Conservation (phyloP, 2,329 filamentous ascomycete species). For the Microascus cirrosus region DNA sequence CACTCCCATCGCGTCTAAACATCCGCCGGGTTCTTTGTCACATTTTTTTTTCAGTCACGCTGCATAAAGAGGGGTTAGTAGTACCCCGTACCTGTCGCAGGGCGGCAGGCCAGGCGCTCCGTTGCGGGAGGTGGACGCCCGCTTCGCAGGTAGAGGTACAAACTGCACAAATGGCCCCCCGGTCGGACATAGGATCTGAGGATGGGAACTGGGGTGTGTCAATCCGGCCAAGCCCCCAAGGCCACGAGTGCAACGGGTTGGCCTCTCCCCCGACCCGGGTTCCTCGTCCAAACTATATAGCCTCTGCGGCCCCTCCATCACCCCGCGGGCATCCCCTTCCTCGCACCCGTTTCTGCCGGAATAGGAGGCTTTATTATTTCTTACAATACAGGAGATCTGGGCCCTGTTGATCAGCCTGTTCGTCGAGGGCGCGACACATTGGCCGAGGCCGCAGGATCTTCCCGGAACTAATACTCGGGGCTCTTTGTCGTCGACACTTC, state of each 20-base stretch:
- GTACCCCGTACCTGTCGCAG: background rate
- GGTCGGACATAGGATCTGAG: background rate
- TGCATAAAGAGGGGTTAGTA: background rate
- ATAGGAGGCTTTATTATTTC: background rate
- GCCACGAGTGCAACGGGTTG: no score
- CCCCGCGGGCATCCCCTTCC: background rate
- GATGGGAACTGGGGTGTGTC: background rate
- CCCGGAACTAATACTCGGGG: background rate
- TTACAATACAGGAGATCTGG: background rate
- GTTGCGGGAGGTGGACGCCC: background rate
- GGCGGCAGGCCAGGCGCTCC: background rate
- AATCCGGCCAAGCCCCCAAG: background rate
- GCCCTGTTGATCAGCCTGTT: conserved; percentile 4
- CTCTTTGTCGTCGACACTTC: background rate
- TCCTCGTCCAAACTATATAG: conserved; percentile 2
- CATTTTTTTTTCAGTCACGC: background rate
- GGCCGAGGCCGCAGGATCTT: background rate
- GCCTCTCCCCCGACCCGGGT: background rate
- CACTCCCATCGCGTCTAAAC: background rate
- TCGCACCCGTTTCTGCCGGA: background rate
- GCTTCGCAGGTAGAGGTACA: background rate
- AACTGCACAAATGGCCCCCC: conserved; percentile 59
- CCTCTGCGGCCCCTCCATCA: background rate
- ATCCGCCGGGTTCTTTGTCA: background rate
- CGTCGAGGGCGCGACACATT: background rate